phyloP scores from a whole-genome alignment of 129 eudicot species.

The Saussurea involucrata region DNA sequence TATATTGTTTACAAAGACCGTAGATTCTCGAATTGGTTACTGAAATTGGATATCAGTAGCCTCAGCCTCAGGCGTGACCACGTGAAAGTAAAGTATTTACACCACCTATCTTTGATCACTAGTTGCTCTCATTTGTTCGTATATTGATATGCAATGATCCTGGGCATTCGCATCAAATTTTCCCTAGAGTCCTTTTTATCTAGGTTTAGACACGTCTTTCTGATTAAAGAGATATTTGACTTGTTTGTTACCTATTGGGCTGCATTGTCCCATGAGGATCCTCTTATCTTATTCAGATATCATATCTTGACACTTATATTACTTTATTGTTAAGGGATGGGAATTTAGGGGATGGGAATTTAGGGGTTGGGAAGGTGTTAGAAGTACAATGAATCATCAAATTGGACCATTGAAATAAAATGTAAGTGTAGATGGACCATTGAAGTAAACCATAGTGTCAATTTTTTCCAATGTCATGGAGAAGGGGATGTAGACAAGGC shows the following conservation, averaged over 20 bases:
- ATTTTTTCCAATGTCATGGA: slow-evolving; percentile 20
- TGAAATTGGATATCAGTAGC: background rate
- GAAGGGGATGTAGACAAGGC: slow-evolving; percentile 47
- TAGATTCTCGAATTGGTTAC: background rate
- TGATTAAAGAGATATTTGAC: background rate
- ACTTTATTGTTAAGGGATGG: background rate
- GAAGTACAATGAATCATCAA: slow-evolving; percentile 14
- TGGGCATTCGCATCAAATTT: background rate
- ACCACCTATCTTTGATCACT: background rate
- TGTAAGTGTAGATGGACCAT: slow-evolving; percentile 17
- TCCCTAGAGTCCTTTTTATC: background rate
- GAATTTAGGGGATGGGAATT: background rate
- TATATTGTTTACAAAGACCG: background rate
- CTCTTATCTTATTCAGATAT: background rate
- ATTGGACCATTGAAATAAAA: slow-evolving; percentile 22
- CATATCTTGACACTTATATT: background rate
- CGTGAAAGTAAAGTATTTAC: background rate
- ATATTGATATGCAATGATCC: background rate
- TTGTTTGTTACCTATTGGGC: background rate
- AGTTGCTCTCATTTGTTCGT: background rate
- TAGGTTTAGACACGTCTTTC: background rate
- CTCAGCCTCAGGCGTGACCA: background rate
- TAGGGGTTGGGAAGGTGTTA: background rate
- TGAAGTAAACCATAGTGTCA: slow-evolving; percentile 16
- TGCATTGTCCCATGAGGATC: background rate